Evolutionary conservation across 148 eudicot species (phyloP).

Genomic region (Linanthus parryae): DNA sequence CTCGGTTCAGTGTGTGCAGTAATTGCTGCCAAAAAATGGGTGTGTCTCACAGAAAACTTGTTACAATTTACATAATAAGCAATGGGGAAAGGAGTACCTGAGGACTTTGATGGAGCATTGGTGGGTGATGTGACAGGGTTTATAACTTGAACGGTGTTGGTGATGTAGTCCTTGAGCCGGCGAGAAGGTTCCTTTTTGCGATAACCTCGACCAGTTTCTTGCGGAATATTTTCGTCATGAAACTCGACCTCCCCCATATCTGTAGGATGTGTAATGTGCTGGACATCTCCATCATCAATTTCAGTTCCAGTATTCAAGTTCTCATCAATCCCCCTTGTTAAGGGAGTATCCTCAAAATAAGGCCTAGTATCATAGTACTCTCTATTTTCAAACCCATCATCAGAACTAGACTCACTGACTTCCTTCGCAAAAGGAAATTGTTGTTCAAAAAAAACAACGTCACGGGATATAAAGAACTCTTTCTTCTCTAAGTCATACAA

Average conservation of each 20-base stretch:
- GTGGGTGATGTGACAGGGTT: not conserved
- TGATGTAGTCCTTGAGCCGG: not conserved
- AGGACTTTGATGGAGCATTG: not conserved
- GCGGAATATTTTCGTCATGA: not conserved
- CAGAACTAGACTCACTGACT: too few species aligned
- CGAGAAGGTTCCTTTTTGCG: not conserved
- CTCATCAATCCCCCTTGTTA: not conserved
- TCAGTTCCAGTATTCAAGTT: not conserved
- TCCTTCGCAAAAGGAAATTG: not conserved
- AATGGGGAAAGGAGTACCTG: not conserved
- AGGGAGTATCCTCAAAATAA: too few species aligned
- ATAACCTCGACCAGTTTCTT: conserved; percentile 3
- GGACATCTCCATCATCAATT: too few species aligned
- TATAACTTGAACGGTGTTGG: not conserved
- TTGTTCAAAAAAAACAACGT: conserved; percentile 3
- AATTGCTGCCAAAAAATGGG: not conserved
- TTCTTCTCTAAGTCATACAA: conserved; percentile 10
- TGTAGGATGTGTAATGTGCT: not conserved
- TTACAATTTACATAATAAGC: not conserved
- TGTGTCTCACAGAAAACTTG: not conserved
- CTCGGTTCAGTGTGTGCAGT: not conserved
- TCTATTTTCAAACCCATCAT: too few species aligned
- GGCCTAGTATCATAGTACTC: too few species aligned
- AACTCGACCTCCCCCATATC: not conserved
- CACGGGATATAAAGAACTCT: not conserved